Evolutionary conservation across 139 green algal genomes (phyloP), one percentile per base, ranked within the genome.

Genomic region (Auxenochlorella pyrenoidosa): DNA sequence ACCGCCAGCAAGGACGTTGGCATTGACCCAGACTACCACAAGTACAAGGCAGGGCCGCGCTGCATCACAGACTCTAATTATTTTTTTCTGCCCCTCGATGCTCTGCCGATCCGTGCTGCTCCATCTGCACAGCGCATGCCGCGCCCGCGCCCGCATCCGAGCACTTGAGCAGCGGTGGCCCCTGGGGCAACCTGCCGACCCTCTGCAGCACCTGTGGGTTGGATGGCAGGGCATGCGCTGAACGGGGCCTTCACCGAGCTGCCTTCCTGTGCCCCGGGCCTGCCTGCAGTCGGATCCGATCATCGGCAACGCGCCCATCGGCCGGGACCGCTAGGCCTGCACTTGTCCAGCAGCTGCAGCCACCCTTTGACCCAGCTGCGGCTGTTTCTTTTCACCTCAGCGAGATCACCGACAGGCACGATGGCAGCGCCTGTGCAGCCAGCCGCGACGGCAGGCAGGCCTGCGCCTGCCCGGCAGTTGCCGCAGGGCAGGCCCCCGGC

Each of bases 1-100:
- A 89, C 86, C 12, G 93, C 92, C 22, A 94, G 89, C 21, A 93
- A 87, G 44, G 94, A 96, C 83, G 86, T 92, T 26, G 94, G 94
- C 5, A 90, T 89, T 5, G 93, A 96, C 84, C 66, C 82, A 15
- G 30, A 87, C 38, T 79, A 47, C 5, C 54, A 80, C 40, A 68
- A 76, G n/a, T 63, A 63, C 36, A 85, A 54, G 58, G 76, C 24
- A 24, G 47, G 47, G 8, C 8, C 47, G 8, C 12, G 8, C 47
- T 18, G 6, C 8, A 6, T 12, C 12, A 12, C 47, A 6, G 6
- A 58, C 12, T 58, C 12, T 58, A 18, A 58, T 58, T 6, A 6
- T 12, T 58, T 58, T 12, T 12, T 58, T 58, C 47, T n/a, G n/a
- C n/a, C n/a, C n/a, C n/a, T n/a, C n/a, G n/a, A n/a, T n/a, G n/a